These are phyloP conservation scores for Cornus controversa DNA, from an alignment of 148 eudicot genomes.

Conservation along the genomic window DNA sequence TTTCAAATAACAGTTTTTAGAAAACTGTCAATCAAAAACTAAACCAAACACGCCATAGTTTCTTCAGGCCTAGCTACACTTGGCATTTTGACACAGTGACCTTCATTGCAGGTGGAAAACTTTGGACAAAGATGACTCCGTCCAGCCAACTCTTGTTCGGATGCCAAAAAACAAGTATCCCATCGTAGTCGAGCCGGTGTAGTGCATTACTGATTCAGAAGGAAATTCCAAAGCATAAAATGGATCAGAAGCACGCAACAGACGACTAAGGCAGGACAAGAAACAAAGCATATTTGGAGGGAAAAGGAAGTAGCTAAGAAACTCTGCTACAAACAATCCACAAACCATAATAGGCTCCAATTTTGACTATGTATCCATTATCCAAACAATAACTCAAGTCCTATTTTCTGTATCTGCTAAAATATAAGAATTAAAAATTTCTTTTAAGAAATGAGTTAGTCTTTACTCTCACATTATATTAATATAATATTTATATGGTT, in stretches of 20 bases:
- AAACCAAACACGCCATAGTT: not conserved
- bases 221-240: not conserved
- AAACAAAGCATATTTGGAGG: not conserved
- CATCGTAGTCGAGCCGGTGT: slow-evolving; percentile 26
- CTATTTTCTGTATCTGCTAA: too few species aligned
- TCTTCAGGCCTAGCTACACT: not conserved
- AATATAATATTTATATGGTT: too few species aligned
- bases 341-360: too few species aligned
- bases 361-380: too few species aligned
- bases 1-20: too few species aligned
- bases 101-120: slow-evolving; percentile 41
- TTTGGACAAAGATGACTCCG: slow-evolving; percentile 40
- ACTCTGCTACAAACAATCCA: too few species aligned
- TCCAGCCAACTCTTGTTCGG: slow-evolving; percentile 45
- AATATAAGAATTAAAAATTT: too few species aligned
- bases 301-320: not conserved
- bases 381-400: too few species aligned
- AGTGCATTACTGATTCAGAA: not conserved
- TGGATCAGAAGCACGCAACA: not conserved
- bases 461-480: too few species aligned
- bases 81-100: not conserved
- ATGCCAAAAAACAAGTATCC: slow-evolving; percentile 52
- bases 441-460: too few species aligned
- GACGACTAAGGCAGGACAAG: too few species aligned
- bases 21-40: too few species aligned